phyloP scores from a whole-genome alignment of 2,329 filamentous ascomycete species.

The Penicillium sp. region DNA sequence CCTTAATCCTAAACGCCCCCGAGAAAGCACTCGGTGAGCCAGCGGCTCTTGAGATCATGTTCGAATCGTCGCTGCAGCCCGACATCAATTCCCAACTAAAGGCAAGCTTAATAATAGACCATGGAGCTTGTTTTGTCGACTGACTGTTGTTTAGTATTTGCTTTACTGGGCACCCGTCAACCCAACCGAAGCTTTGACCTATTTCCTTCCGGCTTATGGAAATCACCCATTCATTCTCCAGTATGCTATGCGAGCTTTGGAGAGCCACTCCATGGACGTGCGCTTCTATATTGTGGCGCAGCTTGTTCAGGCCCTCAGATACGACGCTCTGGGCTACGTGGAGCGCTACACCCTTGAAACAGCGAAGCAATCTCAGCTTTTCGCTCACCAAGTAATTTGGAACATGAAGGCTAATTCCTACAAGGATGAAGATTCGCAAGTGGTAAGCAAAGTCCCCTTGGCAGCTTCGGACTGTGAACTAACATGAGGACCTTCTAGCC shows the following conservation, averaged over 20 bases:
- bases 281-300: constrained; percentile 99
- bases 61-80: constrained; percentile 67
- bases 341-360: constrained; percentile 96
- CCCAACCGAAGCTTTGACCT: constrained; percentile 84
- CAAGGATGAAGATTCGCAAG: constrained; percentile 88
- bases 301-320: constrained; percentile 90
- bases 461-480: constrained; percentile 2
- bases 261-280: constrained; percentile 91
- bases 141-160: constrained; percentile 53
- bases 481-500: constrained; percentile 48
- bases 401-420: constrained; percentile 99
- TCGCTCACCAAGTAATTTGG: constrained; percentile 99
- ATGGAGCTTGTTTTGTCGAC: not conserved
- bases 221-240: constrained; percentile 92
- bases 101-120: constrained; percentile 40
- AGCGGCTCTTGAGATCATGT: constrained; percentile 73
- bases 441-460: constrained; percentile 49
- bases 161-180: constrained; percentile 91
- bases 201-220: constrained; percentile 84
- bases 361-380: constrained; percentile 93
- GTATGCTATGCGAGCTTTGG: constrained; percentile 91
- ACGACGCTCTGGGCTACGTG: constrained; percentile 88
- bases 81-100: constrained; percentile 83
- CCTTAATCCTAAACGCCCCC: constrained; percentile 73
- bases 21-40: constrained; percentile 75